A percentile compares a stretch with the other conserved stretches of the same genome.
These are phyloP conservation scores for Rhynchosporium graminicola DNA, from an alignment of 2,329 filamentous ascomycete genomes.

Conservation along the genomic window DNA sequence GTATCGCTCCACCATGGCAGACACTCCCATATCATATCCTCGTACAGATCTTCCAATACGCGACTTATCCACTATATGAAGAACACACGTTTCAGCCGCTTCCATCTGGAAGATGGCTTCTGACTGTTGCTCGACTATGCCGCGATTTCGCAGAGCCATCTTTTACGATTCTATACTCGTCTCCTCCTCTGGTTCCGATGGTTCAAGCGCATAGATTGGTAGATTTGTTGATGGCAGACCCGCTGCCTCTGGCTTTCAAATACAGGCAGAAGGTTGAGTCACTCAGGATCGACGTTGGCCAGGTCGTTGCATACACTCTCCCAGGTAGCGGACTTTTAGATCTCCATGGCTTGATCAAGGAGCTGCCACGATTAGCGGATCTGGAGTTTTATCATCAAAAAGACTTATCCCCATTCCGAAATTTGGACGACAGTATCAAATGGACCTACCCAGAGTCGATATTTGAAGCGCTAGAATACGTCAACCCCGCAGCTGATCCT, in stretches of 20 bases:
- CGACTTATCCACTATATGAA: slow-evolving; percentile 59
- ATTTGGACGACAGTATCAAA: slow-evolving; percentile 55
- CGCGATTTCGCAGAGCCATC: slow-evolving; percentile 70
- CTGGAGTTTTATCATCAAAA: slow-evolving; percentile 71
- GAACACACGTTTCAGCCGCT: slow-evolving; percentile 48
- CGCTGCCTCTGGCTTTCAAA: slow-evolving; percentile 33
- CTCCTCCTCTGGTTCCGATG: slow-evolving; percentile 61
- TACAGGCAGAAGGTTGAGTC: slow-evolving; percentile 40
- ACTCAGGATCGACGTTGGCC: slow-evolving; percentile 41
- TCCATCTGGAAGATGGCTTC: slow-evolving; percentile 60
- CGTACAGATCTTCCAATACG: slow-evolving; percentile 67
- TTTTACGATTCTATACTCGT: slow-evolving; percentile 69
- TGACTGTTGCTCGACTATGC: slow-evolving; percentile 63
- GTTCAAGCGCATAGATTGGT: slow-evolving; percentile 53
- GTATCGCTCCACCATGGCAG: slow-evolving; percentile 56
- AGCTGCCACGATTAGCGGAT: slow-evolving; percentile 66
- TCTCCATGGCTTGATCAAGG: slow-evolving; percentile 58
- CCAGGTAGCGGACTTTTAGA: slow-evolving; percentile 56
- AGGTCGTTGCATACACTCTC: slow-evolving; percentile 54
- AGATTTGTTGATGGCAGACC: slow-evolving; percentile 48
- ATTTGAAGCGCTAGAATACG: slow-evolving; percentile 61
- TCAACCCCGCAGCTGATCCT: slow-evolving; percentile 48
- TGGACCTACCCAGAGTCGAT: slow-evolving; percentile 71
- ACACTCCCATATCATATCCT: slow-evolving; percentile 69
- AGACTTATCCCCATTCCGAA: slow-evolving; percentile 67